Percentiles rank a stretch among this genome's conserved stretches.
Evolutionary conservation across 495 filamentous ascomycete genomes (phyloP).

Genomic region (Hyaloscypha hepaticicola): DNA sequence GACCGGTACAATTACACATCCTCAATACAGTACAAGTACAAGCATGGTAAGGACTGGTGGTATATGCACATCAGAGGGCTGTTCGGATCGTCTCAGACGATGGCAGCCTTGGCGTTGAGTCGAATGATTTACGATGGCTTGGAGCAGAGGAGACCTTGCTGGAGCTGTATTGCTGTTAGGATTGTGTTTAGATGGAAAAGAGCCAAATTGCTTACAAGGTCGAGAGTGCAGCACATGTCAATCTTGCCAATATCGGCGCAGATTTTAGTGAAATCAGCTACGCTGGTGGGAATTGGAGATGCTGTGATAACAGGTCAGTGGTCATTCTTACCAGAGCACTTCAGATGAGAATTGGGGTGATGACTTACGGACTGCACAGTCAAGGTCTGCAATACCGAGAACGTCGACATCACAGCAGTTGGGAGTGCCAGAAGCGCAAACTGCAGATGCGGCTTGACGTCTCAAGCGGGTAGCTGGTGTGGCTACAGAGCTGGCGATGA

Average conservation of each 20-base stretch:
- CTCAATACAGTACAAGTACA: not conserved
- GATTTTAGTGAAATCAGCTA: slow-evolving; percentile 29
- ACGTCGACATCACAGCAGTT: slow-evolving; percentile 50
- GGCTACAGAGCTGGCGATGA: slow-evolving; percentile 36
- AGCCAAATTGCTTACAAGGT: slow-evolving; percentile 25
- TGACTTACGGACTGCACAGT: slow-evolving; percentile 44
- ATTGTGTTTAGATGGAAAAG: not conserved
- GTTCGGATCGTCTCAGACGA: not conserved
- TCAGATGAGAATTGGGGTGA: not conserved
- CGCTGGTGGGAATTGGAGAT: slow-evolving; percentile 30
- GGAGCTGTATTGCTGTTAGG: not conserved
- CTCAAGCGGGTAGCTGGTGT: slow-evolving; percentile 17
- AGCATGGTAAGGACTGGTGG: too few species aligned
- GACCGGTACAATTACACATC: not conserved
- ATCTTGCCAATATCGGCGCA: slow-evolving; percentile 39
- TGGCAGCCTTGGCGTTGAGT: not conserved
- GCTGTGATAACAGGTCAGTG: slow-evolving; percentile 20
- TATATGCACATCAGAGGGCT: not conserved
- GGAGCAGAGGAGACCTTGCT: slow-evolving; percentile 23
- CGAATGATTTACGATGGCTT: slow-evolving; percentile 7
- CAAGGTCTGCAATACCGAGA: slow-evolving; percentile 45
- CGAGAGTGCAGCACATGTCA: slow-evolving; percentile 40
- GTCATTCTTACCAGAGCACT: not conserved
- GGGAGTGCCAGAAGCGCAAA: slow-evolving; percentile 29
- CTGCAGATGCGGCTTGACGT: slow-evolving; percentile 23